A percentile compares a stretch with the other conserved stretches of the same genome.
Conservation (phyloP, 2,329 filamentous ascomycete species). For the Rhynchosporium agropyri region DNA sequence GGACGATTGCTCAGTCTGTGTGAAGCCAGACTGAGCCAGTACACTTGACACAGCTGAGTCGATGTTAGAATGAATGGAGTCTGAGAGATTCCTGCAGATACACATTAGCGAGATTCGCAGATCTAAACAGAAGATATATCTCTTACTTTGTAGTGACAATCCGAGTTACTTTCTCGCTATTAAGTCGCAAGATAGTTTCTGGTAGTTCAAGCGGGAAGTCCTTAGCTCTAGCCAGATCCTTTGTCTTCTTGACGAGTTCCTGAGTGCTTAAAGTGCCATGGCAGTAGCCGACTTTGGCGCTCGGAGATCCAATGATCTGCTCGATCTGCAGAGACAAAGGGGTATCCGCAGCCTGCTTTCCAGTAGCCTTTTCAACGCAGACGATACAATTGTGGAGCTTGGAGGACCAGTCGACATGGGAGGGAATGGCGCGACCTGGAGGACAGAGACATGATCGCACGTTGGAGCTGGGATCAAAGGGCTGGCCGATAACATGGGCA, state of each 20-base stretch:
- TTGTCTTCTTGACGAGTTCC: conserved; percentile 4
- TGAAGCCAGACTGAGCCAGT: background rate
- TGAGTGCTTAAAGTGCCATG: conserved; percentile 8
- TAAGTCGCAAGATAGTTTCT: background rate
- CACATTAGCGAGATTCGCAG: background rate
- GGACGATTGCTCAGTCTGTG: background rate
- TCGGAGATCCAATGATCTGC: background rate
- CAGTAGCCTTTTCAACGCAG: conserved; percentile 10
- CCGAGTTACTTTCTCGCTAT: background rate
- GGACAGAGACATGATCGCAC: conserved; percentile 16
- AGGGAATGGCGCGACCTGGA: conserved; percentile 2
- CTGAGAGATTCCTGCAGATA: background rate
- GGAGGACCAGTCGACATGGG: conserved; percentile 10
- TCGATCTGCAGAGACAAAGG: conserved; percentile 11
- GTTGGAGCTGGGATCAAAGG: conserved; percentile 10
- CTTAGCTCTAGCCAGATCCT: background rate
- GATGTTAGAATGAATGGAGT: background rate
- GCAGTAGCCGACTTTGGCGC: background rate
- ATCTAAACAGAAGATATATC: too few species aligned
- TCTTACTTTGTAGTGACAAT: conserved; percentile 12
- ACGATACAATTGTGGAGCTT: conserved; percentile 10
- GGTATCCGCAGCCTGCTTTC: background rate
- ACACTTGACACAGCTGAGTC: background rate
- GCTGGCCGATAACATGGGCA: background rate
- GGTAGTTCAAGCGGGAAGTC: conserved; percentile 13